Evolutionary conservation across 2,329 filamentous ascomycete genomes (phyloP).

Genomic region (Alternaria gansuensis): DNA sequence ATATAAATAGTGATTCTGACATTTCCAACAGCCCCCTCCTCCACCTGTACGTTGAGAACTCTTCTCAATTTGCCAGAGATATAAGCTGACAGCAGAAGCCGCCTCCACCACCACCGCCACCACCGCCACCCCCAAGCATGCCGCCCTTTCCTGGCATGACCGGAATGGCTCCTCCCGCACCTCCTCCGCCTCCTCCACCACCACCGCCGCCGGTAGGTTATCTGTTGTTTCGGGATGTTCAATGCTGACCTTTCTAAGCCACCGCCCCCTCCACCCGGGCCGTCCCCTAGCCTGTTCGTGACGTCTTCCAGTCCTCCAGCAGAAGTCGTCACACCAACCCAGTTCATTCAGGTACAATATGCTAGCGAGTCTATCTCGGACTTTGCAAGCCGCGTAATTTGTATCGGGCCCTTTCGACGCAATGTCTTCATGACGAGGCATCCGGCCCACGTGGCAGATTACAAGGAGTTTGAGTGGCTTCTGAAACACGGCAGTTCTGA

Average conservation of each 20-base stretch:
- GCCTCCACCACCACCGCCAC: constrained; percentile 26
- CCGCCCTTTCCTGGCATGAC: not conserved
- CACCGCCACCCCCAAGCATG: not conserved
- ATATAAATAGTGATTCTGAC: not conserved
- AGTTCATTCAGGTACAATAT: constrained; percentile 38
- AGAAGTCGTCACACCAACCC: constrained; percentile 23
- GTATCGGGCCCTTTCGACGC: constrained; percentile 38
- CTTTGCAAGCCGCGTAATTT: constrained; percentile 25
- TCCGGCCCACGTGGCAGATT: constrained; percentile 35
- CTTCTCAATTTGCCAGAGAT: not conserved
- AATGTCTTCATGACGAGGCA: constrained; percentile 38
- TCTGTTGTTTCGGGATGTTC: not conserved
- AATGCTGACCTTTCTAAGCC: constrained; percentile 2
- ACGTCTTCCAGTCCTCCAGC: constrained; percentile 10
- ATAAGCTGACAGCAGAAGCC: constrained; percentile 2
- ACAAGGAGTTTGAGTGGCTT: constrained; percentile 44
- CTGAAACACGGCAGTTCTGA: constrained; percentile 37
- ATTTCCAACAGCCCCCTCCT: not conserved
- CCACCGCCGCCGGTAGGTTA: constrained; percentile 12
- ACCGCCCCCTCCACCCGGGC: constrained; percentile 24
- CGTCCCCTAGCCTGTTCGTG: constrained; percentile 10
- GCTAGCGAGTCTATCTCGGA: constrained; percentile 27
- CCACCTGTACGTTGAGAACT: constrained; percentile 5
- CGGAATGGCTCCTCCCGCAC: constrained; percentile 13
- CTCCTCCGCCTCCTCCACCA: constrained; percentile 19